Evolutionary conservation across 208 protist genomes (phyloP).

Genomic region (Acanthamoeba lenticulata): DNA sequence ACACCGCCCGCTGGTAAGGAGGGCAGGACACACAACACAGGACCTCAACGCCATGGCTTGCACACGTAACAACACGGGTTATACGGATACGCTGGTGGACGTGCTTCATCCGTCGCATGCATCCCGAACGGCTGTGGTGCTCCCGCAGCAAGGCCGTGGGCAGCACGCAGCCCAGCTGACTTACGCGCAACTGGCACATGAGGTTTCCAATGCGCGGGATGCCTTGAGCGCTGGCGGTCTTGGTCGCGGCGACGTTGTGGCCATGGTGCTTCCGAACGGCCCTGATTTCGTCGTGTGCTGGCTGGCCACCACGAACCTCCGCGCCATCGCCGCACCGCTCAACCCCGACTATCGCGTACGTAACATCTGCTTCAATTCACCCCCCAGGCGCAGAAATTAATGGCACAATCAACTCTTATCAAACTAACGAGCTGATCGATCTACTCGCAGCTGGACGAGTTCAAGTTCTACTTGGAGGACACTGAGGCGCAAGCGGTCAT

Average conservation of each 20-base stretch:
- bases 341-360: conserved; percentile 70
- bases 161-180: background rate
- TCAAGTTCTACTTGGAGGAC: conserved; percentile 80
- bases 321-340: conserved; percentile 76
- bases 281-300: conserved; percentile 69
- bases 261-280: conserved; percentile 72
- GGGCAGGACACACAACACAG: background rate
- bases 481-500: conserved; percentile 69
- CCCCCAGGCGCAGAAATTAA: background rate
- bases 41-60: background rate
- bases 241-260: background rate
- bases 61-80: background rate
- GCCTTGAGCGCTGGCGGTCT: background rate
- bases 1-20: background rate
- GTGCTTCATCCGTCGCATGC: background rate
- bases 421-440: background rate
- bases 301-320: conserved; percentile 60
- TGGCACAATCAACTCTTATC: background rate
- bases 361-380: background rate
- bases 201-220: background rate
- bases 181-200: background rate
- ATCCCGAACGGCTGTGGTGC: background rate
- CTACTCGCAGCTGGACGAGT: conserved; percentile 62
- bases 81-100: background rate
- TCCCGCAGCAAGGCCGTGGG: background rate